Percentiles rank a stretch among this genome's conserved stretches.
These are phyloP conservation scores for Solanum tarapatanum DNA, from an alignment of 257 asterid genomes.

Conservation along the genomic window DNA sequence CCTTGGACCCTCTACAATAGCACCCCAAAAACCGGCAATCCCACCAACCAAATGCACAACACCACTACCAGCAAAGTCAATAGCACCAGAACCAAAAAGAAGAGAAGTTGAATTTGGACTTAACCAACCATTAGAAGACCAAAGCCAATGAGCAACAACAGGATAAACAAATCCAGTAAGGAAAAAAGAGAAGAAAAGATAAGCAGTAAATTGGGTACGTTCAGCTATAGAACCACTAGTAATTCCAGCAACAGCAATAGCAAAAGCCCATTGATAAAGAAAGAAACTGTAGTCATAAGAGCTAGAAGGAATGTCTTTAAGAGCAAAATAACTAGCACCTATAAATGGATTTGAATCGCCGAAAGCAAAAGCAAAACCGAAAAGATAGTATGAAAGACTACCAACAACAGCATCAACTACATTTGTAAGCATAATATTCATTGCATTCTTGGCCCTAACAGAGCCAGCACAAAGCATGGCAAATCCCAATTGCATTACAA, in stretches of 20 bases:
- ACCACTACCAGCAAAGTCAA: conserved; percentile 88
- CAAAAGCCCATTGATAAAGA: conserved; percentile 87
- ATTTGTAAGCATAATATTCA: conserved; percentile 92
- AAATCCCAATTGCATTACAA: conserved; percentile 86
- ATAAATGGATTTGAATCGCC: conserved; percentile 77
- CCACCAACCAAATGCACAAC: conserved; percentile 95
- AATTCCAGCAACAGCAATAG: conserved; percentile 88
- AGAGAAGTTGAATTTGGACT: conserved; percentile 34
- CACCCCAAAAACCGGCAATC: conserved; percentile 67
- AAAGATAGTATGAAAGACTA: conserved; percentile 49
- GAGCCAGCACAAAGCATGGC: conserved; percentile 98
- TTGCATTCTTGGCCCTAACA: conserved; percentile 77
- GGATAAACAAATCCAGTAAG: conserved; percentile 86
- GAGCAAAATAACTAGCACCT: conserved; percentile 58
- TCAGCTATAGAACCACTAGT: conserved; percentile 89
- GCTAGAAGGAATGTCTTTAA: conserved; percentile 36
- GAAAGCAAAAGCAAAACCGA: conserved; percentile 38
- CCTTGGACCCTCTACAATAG: conserved; percentile 73
- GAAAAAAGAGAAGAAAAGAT: conserved; percentile 55
- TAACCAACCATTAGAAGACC: conserved; percentile 85
- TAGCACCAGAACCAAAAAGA: conserved; percentile 67
- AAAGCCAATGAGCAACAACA: conserved; percentile 83
- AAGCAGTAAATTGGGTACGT: conserved; percentile 76
- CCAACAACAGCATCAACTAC: conserved; percentile 95
- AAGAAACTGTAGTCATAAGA: conserved; percentile 44